A percentile compares a stretch with the other conserved stretches of the same genome.
Conservation (phyloP, 140 eudicot genomes). For the Bidens hawaiensis region DNA sequence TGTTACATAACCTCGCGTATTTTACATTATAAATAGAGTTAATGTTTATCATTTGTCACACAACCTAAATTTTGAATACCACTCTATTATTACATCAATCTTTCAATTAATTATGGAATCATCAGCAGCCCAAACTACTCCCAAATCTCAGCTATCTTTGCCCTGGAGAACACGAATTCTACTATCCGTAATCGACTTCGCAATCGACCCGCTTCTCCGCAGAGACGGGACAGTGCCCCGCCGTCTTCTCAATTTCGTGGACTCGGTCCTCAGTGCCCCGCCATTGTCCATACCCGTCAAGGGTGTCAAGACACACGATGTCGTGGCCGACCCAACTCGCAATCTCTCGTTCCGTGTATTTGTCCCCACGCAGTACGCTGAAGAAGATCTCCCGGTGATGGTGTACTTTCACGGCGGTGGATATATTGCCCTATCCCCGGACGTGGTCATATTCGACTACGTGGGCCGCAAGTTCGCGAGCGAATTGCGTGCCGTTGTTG, state of each 20-base stretch:
- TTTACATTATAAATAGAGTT: too few relatives aligned
- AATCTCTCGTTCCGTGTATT: conserved; percentile 44
- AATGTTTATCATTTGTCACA: too few relatives aligned
- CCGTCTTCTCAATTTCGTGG: conserved; percentile 32
- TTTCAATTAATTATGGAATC: background rate
- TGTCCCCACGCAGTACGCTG: conserved; percentile 19
- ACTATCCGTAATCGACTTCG: conserved; percentile 11
- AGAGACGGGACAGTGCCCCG: conserved; percentile 37
- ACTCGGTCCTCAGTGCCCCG: background rate
- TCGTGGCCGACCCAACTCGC: conserved; percentile 35
- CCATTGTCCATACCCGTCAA: conserved; percentile 21
- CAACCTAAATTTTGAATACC: too few relatives aligned
- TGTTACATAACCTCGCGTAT: too few relatives aligned
- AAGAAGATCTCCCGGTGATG: conserved; percentile 33
- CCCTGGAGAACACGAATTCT: conserved; percentile 32
- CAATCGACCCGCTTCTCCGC: conserved; percentile 29
- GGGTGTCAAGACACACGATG: conserved; percentile 36
- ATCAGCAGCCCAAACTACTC: conserved; percentile 8
- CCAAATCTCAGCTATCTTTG: conserved; percentile 10
- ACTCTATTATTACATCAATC: background rate
- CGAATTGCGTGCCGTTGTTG: conserved; percentile 26
- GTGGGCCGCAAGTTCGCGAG: conserved; percentile 29
- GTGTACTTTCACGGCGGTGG: conserved; percentile 60
- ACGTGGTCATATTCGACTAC: conserved; percentile 15
- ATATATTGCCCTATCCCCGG: conserved; percentile 32